A percentile compares a stretch with the other conserved stretches of the same genome.
phyloP scores from a whole-genome alignment of 441 rosid species.

The Erodium texanum region DNA sequence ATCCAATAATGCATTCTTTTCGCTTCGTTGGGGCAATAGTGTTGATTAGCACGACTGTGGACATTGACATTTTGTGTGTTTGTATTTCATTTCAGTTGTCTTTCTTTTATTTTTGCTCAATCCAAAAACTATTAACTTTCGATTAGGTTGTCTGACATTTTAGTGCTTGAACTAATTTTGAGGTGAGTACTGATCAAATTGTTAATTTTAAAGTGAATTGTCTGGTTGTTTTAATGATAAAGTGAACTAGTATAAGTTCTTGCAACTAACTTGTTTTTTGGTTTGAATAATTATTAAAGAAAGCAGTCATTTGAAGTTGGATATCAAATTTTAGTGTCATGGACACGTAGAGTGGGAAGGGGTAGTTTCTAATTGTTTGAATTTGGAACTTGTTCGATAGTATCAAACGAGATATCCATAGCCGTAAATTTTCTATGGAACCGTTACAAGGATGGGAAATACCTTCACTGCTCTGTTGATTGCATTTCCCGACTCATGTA shows the following conservation, averaged over 20 bases:
- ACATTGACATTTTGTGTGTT: conserved; percentile 2
- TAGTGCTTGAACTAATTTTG: not conserved
- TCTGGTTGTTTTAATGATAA: not conserved
- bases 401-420: not conserved
- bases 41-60: not conserved
- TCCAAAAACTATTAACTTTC: not conserved
- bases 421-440: not conserved
- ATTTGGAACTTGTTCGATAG: not conserved
- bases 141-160: not conserved
- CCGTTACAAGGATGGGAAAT: not conserved
- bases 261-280: not conserved
- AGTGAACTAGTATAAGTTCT: not conserved
- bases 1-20: not conserved
- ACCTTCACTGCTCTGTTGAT: not conserved
- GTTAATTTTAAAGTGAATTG: not conserved
- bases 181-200: conserved; percentile 5
- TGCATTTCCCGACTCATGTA: not conserved
- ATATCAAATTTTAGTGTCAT: not conserved
- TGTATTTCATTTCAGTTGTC: not conserved
- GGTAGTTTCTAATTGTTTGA: conserved; percentile 7
- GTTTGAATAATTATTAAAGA: not conserved
- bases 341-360: not conserved
- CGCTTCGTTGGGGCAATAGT: not conserved
- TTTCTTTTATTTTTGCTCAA: not conserved
- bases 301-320: not conserved